A percentile compares a stretch with the other conserved stretches of the same genome.
phyloP scores from a whole-genome alignment of 805 yeast genomes.

The Candida stauntonica region DNA sequence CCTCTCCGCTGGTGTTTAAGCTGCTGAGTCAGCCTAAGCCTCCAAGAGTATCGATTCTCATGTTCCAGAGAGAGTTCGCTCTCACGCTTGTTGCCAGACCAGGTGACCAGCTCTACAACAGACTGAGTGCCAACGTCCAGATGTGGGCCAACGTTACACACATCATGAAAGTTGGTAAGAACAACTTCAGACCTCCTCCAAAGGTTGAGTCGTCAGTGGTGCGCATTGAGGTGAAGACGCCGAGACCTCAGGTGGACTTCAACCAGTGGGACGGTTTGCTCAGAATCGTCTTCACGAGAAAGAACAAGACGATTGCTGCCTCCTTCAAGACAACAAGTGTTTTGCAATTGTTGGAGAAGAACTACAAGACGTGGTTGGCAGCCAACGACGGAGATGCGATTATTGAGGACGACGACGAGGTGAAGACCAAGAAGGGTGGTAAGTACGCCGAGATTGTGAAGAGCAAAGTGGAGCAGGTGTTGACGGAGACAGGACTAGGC shows the following conservation, averaged over 20 bases:
- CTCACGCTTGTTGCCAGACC: conserved; percentile 90
- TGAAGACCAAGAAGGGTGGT: conserved; percentile 29
- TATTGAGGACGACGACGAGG: conserved; percentile 31
- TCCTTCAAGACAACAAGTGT: conserved; percentile 85
- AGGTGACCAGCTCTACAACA: conserved; percentile 90
- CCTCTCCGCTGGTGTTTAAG: conserved; percentile 94
- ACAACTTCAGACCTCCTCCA: conserved; percentile 97
- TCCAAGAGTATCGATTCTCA: conserved; percentile 89
- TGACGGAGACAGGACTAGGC: conserved; percentile 72
- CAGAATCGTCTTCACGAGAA: conserved; percentile 87
- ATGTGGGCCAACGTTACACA: conserved; percentile 99
- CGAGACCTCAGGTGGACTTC: conserved; percentile 91
- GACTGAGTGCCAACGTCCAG: conserved; percentile 94
- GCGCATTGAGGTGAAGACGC: conserved; percentile 83
- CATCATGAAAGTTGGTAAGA: conserved; percentile 96
- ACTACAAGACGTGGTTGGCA: conserved; percentile 73
- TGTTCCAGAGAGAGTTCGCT: conserved; percentile 98
- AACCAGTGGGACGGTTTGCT: conserved; percentile 96
- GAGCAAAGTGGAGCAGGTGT: conserved; percentile 65
- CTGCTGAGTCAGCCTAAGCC: conserved; percentile 87
- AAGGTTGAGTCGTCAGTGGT: conserved; percentile 97
- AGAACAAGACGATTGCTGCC: conserved; percentile 88
- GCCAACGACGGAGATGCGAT: conserved; percentile 39
- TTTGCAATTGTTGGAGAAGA: conserved; percentile 75
- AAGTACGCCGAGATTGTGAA: conserved; percentile 46